Conservation (phyloP, 1,284 basidiomycete species). For the Porodaedalea pini region DNA sequence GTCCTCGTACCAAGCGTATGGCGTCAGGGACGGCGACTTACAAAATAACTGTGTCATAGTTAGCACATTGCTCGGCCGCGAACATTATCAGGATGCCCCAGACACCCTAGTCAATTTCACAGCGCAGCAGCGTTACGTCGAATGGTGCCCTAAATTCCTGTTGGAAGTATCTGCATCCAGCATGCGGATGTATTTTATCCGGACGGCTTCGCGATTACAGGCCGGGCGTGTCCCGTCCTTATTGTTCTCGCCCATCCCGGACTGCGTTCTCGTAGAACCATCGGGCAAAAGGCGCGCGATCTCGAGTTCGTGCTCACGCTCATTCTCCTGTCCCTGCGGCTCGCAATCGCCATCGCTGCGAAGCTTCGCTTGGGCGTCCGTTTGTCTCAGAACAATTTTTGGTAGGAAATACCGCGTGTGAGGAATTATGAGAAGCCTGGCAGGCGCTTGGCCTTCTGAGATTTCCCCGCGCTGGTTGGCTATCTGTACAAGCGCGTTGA, state of each 20-base stretch:
- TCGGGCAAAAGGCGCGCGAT: conserved; percentile 16
- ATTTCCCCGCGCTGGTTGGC: neutral
- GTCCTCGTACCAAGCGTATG: neutral
- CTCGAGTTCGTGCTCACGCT: conserved; percentile 7
- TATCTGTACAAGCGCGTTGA: neutral
- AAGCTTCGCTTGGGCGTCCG: conserved; percentile 1
- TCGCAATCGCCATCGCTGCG: neutral
- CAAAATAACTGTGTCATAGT: conserved; percentile 3
- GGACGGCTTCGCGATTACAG: conserved; percentile 6
- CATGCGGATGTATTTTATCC: conserved; percentile 16
- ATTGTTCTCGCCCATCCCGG: conserved; percentile 18
- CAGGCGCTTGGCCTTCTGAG: neutral
- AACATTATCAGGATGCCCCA: conserved; percentile 6
- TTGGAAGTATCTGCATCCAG: conserved; percentile 11
- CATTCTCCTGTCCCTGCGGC: conserved; percentile 6
- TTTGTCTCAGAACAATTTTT: conserved; percentile 11
- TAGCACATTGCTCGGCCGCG: neutral
- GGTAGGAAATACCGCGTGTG: conserved; percentile 18
- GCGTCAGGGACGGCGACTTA: conserved; percentile 1
- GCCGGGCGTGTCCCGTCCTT: conserved; percentile 5
- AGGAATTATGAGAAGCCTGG: conserved; percentile 11
- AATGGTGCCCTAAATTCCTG: neutral
- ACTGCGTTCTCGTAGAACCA: conserved; percentile 11
- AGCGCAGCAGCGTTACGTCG: neutral
- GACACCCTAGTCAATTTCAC: conserved; percentile 6